phyloP scores from a whole-genome alignment of 1,284 basidiomycete species.

The Serendipita sp. region DNA sequence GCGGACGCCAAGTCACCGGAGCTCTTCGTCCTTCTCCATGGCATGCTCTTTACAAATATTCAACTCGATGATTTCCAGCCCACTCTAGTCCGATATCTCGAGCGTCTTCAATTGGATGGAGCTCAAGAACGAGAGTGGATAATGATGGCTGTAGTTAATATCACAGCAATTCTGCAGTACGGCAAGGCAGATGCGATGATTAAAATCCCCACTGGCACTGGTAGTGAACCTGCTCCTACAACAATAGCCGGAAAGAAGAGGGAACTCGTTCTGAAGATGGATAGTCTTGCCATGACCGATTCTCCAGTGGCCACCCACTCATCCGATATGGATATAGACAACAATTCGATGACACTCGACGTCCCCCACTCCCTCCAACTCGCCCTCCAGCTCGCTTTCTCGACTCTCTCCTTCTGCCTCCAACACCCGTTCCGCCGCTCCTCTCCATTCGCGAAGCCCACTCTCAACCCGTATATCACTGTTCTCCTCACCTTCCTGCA shows the following conservation, averaged over 20 bases:
- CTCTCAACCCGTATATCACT: constrained; percentile 77
- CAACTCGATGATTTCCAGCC: constrained; percentile 81
- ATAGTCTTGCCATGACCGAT: background rate
- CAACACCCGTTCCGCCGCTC: constrained; percentile 47
- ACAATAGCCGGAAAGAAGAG: constrained; percentile 5
- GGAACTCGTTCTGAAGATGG: background rate
- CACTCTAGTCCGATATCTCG: constrained; percentile 71
- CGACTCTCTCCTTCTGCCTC: constrained; percentile 62
- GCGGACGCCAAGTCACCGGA: constrained; percentile 70
- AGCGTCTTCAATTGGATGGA: constrained; percentile 61
- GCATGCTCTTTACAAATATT: constrained; percentile 90
- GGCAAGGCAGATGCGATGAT: constrained; percentile 57
- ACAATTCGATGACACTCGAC: constrained; percentile 20
- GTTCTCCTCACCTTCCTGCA: constrained; percentile 78
- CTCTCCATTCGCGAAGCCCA: constrained; percentile 39
- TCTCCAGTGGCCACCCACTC: background rate
- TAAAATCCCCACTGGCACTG: background rate
- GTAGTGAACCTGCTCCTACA: background rate
- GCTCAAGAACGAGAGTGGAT: constrained; percentile 84
- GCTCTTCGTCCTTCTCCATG: constrained; percentile 83
- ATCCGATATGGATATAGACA: constrained; percentile 9
- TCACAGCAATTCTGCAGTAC: constrained; percentile 76
- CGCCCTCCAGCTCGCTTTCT: constrained; percentile 68
- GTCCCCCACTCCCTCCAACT: constrained; percentile 52
- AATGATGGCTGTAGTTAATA: constrained; percentile 83